Conservation (phyloP, 1,284 basidiomycete genomes). For the Anthracocystis setariae region DNA sequence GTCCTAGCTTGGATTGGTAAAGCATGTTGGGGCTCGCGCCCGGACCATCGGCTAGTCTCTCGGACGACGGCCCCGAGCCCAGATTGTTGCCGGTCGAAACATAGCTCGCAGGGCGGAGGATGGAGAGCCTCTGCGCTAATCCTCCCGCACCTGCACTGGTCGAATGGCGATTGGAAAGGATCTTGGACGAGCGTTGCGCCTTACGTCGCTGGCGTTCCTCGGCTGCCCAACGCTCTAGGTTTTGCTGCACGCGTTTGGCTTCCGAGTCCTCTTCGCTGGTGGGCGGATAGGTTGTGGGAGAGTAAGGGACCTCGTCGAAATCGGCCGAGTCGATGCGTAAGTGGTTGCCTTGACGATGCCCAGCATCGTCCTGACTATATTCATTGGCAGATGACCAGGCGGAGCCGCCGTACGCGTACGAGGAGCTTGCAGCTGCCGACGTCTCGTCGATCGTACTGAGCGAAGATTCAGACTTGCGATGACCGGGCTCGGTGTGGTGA, state of each 20-base stretch:
- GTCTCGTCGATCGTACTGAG: constrained; percentile 43
- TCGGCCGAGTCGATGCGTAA: constrained; percentile 22
- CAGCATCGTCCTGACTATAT: constrained; percentile 9
- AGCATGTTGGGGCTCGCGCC: constrained; percentile 15
- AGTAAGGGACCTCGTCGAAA: constrained; percentile 19
- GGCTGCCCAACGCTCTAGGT: constrained; percentile 56
- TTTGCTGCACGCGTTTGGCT: constrained; percentile 52
- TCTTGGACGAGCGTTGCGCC: constrained; percentile 50
- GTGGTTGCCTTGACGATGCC: constrained; percentile 2
- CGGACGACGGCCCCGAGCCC: constrained; percentile 43
- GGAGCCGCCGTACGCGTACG: neutral
- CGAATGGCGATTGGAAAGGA: constrained; percentile 21
- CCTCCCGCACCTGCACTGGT: constrained; percentile 8
- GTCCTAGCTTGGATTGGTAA: constrained; percentile 5
- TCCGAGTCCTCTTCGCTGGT: constrained; percentile 51
- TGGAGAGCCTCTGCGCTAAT: constrained; percentile 32
- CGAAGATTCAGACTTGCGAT: constrained; percentile 10
- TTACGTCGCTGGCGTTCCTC: constrained; percentile 55
- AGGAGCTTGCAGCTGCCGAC: constrained; percentile 10
- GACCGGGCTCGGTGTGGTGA: constrained; percentile 12
- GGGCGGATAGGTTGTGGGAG: constrained; percentile 45
- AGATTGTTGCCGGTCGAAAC: constrained; percentile 19
- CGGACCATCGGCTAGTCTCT: constrained; percentile 33
- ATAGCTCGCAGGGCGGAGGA: constrained; percentile 16
- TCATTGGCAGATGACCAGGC: constrained; percentile 20